Percentiles rank a stretch among this genome's conserved stretches.
Conservation (phyloP, 768 basidiomycete genomes). For the Kwoniella bestiolae region DNA sequence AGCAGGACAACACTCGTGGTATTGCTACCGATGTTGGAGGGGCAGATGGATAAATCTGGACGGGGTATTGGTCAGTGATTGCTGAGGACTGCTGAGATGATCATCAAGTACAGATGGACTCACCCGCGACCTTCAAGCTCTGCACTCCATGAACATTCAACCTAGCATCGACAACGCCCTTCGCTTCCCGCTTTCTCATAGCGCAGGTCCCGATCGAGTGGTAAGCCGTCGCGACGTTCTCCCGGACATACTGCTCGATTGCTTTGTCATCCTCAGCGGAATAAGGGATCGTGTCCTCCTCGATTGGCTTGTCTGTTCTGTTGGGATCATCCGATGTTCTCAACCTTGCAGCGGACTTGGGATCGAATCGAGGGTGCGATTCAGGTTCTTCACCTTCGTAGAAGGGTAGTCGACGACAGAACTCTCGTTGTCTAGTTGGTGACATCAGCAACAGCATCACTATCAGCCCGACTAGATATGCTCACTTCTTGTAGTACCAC, state of each 20-base stretch:
- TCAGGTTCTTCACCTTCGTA: conserved; percentile 28
- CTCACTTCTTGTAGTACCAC: conserved; percentile 28
- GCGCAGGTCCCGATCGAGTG: conserved; percentile 31
- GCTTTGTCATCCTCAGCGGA: conserved; percentile 34
- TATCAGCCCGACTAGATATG: not conserved
- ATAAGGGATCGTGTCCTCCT: conserved; percentile 22
- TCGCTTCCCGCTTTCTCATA: conserved; percentile 4
- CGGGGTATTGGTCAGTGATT: not conserved
- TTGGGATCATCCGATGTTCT: not conserved
- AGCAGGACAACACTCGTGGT: conserved; percentile 27
- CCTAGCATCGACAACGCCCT: conserved; percentile 26
- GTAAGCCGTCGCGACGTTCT: conserved; percentile 31
- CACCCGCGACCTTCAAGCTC: conserved; percentile 32
- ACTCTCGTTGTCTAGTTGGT: conserved; percentile 32
- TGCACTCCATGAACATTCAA: conserved; percentile 30
- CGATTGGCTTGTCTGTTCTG: conserved; percentile 2
- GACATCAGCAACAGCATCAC: no score
- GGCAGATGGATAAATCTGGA: conserved; percentile 26
- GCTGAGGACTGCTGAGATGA: not conserved
- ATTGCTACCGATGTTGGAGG: conserved; percentile 28
- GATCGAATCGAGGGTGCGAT: conserved; percentile 30
- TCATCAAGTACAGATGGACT: not conserved
- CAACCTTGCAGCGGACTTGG: conserved; percentile 16
- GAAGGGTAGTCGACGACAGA: conserved; percentile 29
- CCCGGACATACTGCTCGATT: conserved; percentile 31